Base-by-base conservation (phyloP, 2,329 filamentous ascomycete genomes). In the Fusarium liriodendri region DNA sequence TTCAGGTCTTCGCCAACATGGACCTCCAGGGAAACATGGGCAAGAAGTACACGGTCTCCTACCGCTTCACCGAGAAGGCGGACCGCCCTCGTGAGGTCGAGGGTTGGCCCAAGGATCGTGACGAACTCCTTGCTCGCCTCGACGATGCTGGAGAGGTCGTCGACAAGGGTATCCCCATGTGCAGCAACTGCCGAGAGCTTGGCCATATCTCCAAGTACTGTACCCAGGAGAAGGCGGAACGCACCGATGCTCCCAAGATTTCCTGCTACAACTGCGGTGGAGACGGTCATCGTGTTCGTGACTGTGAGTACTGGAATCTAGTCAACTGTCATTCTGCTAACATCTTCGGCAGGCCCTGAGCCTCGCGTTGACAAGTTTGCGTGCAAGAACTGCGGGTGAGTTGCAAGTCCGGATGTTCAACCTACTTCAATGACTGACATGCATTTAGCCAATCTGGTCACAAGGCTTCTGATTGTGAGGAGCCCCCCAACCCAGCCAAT, bases 21-120 rank as follows among this genome's bases (percentile, higher is more conserved):
- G 91, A 94, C 72, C 83, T 94, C 2, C 91, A 94, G 77, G 92
- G 92, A 6, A 89, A 92, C 70, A 83, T 92, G 22, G 87, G 88
- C 66, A 91, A 90, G 81, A 91, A 90, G 79, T 94, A 88, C 75
- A 88, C 87, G 1, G 85, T 94, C 59, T 89, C 89, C 0, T 90
- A 91, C 78, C 89, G 92, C 58, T 90, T 91, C 74, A 86, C 85
- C 2, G 81, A 87, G 35, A 89, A 89, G 73, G 88, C 92, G 0
- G 80, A 83, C 22, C 88, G 90, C 4, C 89, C 89, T 33, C 88
- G 88, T 61, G 89, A 93, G 80, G 85, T 85, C 22, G 85, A 88
- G 1, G 80, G 84, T 2, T 94, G 91, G 90, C 92, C 92, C 5
- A 81, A 86, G 67, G 83, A 83, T 29, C 78, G 84, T 0, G 88